Conservation (phyloP, 768 basidiomycete species). For the Nidularia pulvinata region DNA sequence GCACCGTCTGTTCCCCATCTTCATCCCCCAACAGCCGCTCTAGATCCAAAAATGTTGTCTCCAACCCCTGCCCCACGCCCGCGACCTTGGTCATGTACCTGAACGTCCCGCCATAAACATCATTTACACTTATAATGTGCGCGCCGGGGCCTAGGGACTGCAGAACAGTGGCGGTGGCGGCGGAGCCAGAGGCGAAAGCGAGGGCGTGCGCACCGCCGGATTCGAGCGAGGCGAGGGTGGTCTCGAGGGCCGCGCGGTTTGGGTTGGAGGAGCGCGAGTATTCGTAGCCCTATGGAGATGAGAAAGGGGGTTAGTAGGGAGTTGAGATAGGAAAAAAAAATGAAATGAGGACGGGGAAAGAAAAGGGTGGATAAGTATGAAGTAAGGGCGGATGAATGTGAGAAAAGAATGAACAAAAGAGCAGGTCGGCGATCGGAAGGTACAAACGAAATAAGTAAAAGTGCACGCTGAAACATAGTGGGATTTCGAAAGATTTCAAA, state of each 20-base stretch:
- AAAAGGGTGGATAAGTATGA: no score
- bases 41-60: conserved; percentile 81
- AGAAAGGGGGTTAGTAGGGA: background rate
- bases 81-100: conserved; percentile 77
- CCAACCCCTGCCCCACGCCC: conserved; percentile 58
- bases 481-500: no score
- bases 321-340: background rate
- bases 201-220: conserved; percentile 69
- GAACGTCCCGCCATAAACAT: conserved; percentile 94
- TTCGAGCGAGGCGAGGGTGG: conserved; percentile 78
- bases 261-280: conserved; percentile 93
- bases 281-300: conserved; percentile 67
- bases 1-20: conserved; percentile 55
- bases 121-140: conserved; percentile 87
- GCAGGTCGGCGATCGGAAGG: no score
- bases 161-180: conserved; percentile 83
- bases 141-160: conserved; percentile 73
- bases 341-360: no score
- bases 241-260: conserved; percentile 80
- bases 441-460: no score
- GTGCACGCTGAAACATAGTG: no score
- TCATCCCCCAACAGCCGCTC: conserved; percentile 77
- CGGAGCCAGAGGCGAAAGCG: conserved; percentile 84
- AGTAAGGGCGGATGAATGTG: no score
- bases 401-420: no score